Conservation (phyloP, 805 yeast genomes). For the Candida berthetii region DNA sequence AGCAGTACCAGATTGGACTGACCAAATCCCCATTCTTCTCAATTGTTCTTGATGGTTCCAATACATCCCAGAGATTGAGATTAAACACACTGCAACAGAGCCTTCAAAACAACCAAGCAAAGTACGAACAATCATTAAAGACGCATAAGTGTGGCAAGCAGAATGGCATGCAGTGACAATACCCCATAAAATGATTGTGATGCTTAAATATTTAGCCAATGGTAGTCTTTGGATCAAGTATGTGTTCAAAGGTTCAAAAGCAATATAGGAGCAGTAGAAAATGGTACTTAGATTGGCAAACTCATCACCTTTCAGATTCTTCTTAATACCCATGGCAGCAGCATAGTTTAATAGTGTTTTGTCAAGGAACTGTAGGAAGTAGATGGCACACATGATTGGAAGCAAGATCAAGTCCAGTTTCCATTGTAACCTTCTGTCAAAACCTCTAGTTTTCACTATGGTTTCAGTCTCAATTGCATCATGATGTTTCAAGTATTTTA, state of each 20-base stretch:
- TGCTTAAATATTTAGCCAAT: slow-evolving; percentile 40
- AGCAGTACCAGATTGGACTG: slow-evolving; percentile 46
- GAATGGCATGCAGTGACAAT: slow-evolving; percentile 38
- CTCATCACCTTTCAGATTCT: slow-evolving; percentile 38
- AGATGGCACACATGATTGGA: slow-evolving; percentile 37
- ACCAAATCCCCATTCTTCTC: slow-evolving; percentile 47
- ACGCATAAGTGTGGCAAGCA: slow-evolving; percentile 43
- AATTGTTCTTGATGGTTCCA: slow-evolving; percentile 46
- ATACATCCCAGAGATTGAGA: slow-evolving; percentile 53
- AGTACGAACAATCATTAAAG: slow-evolving; percentile 44
- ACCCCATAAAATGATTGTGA: slow-evolving; percentile 45
- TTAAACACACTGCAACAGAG: slow-evolving; percentile 47
- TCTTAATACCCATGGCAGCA: slow-evolving; percentile 57
- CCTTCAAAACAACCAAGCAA: slow-evolving; percentile 47
- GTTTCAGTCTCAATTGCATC: neutral
- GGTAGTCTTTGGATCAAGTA: slow-evolving; percentile 43
- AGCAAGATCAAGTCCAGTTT: slow-evolving; percentile 11
- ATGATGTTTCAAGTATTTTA: neutral
- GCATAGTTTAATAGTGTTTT: slow-evolving; percentile 51
- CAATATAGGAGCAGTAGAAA: slow-evolving; percentile 44
- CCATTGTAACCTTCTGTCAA: slow-evolving; percentile 2
- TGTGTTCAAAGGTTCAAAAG: slow-evolving; percentile 42
- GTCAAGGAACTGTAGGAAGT: slow-evolving; percentile 50
- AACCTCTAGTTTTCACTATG: neutral
- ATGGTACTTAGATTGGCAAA: slow-evolving; percentile 46